Evolutionary conservation across 1,139 yeast species (phyloP), one percentile per base, ranked within the genome.

Genomic region (Suhomyces panamericanus): DNA sequence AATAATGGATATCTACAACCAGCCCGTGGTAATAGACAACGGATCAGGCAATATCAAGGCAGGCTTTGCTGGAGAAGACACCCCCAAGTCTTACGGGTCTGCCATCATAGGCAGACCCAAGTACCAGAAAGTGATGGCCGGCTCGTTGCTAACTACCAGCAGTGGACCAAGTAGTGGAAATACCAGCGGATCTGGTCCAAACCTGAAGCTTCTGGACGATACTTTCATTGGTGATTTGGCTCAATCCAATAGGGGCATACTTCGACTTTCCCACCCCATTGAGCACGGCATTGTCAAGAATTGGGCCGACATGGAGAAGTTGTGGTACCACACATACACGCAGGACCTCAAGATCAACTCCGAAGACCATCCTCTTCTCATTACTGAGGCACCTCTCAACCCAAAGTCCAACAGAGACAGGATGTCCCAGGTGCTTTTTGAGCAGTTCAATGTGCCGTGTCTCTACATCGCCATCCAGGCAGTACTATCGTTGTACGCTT

Each of bases 21-120:
- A 91, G 65, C 96, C 97, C 2, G 81, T 91, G 39, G 96, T 91
- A 32, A 75, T 91, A 30, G 98, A 91, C 64, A 89, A 88, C 69
- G 98, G 98, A n/a, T 85, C 96, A 4, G 96, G 96, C 2, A 77
- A 79, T 40, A 73, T 90, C 46, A 87, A 89, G 60, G 90, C 96
- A 0, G 98, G 98, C 1, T 87, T 91, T 66, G 96, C 97, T 1
- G 97, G 97, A 14, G 95, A 87, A 54, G 95, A 88, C 46, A 77
- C 73, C 53, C 98, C 98, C 3, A 77, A 80, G 54, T 64, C 80
- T 33, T 76, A 69, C 49, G 69, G 68, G 32, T 66, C 80, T 3
- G 67, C 76, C 30, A 68, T 87, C 16, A 75, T 89, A 3, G 98
- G 98, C 3, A 67, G 85, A 43, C 93, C 96, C 6, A 91, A 89